Evolutionary conservation across 2,329 filamentous ascomycete genomes (phyloP).

Genomic region (Aspergillus neoniger): DNA sequence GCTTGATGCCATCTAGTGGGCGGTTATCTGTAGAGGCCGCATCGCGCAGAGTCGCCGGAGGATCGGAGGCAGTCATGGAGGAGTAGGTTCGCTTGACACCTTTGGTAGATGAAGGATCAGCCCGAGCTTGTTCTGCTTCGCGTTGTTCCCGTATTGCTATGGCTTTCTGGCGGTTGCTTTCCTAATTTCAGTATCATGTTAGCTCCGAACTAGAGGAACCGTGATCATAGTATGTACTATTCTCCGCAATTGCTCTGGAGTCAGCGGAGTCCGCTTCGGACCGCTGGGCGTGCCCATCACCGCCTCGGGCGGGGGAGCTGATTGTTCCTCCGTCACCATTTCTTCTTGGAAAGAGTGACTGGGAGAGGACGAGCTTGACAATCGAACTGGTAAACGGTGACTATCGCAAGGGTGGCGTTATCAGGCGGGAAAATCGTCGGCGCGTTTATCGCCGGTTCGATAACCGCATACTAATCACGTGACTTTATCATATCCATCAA

Average conservation of each 20-base stretch:
- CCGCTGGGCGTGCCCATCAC: background rate
- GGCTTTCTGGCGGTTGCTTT: constrained; percentile 82
- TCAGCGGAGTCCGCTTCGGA: background rate
- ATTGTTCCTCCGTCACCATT: background rate
- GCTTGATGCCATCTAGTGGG: constrained; percentile 60
- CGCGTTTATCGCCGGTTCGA: no score
- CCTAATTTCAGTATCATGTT: constrained; percentile 53
- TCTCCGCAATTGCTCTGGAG: background rate
- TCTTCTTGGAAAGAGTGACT: no score
- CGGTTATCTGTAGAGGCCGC: constrained; percentile 38
- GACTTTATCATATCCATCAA: no score
- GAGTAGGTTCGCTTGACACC: constrained; percentile 74
- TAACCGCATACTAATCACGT: no score
- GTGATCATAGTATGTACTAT: background rate
- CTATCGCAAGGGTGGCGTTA: no score
- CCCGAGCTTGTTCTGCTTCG: constrained; percentile 61
- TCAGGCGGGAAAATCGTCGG: no score
- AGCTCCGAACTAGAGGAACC: background rate
- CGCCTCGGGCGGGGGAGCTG: background rate
- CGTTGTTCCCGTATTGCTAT: constrained; percentile 80
- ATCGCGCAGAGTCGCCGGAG: constrained; percentile 67
- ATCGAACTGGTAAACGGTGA: no score
- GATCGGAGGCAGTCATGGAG: constrained; percentile 58
- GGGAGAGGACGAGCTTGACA: no score
- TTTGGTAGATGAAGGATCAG: constrained; percentile 31